Evolutionary conservation across 192 early-diverging fungal species (phyloP).

Genomic region (Backusella parvicylindrica): DNA sequence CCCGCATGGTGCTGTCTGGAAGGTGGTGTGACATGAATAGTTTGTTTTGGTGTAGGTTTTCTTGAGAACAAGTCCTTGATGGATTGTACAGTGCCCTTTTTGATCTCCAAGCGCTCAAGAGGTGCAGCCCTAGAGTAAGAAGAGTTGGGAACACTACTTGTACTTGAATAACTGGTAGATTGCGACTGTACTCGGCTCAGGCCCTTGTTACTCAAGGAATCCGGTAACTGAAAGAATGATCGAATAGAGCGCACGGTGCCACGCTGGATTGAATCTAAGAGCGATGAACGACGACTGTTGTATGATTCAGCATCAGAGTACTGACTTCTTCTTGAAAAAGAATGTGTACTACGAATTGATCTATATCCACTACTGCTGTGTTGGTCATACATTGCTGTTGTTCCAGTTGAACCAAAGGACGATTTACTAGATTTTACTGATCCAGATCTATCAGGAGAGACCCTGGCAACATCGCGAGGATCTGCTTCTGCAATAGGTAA

Average conservation of each 20-base stretch:
- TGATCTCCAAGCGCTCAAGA: conserved; percentile 3
- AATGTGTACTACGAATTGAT: not conserved
- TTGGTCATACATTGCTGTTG: not conserved
- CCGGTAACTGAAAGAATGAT: conserved; percentile 23
- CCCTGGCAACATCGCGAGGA: conserved; percentile 23
- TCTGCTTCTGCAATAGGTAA: conserved; percentile 34
- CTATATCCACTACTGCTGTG: not conserved
- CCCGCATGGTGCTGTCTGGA: not conserved
- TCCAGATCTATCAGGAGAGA: conserved; percentile 5
- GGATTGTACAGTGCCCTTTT: conserved; percentile 17
- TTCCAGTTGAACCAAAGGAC: not conserved
- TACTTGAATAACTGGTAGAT: conserved; percentile 7
- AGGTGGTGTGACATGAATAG: not conserved
- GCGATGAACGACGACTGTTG: conserved; percentile 5
- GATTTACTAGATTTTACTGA: conserved; percentile 9
- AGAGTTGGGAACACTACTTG: not conserved
- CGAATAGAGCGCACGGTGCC: conserved; percentile 27
- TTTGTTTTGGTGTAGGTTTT: not conserved
- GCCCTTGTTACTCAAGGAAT: conserved; percentile 14
- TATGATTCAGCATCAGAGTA: conserved; percentile 1
- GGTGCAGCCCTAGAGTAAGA: not conserved
- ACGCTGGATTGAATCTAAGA: conserved; percentile 19
- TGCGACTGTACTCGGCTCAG: conserved; percentile 7
- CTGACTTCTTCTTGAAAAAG: not conserved
- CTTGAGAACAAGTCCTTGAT: conserved; percentile 18